Base-by-base conservation (phyloP, 202 grass and related monocot genomes). In the Panicum virgatum region DNA sequence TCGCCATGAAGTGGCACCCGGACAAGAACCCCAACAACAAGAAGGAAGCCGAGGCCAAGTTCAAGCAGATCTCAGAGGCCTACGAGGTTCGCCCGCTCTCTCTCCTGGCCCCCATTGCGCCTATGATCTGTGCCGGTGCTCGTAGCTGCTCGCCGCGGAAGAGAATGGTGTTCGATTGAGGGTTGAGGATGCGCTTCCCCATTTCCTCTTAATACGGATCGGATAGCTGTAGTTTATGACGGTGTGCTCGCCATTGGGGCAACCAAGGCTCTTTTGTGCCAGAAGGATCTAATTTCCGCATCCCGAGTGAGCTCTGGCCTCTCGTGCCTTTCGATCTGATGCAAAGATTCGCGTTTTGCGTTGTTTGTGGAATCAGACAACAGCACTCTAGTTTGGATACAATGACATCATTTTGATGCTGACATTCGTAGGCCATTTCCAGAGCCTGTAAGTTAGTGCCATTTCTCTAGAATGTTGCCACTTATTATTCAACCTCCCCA, bases 1-100 rank as follows among this genome's bases (percentile, higher is more conserved):
- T 93, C 71, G 94, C 94, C 86, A 97, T 97, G 94, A 91, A 78
- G 46, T 97, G 94, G 90, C 94, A 97, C 69, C 94, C 90, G 19
- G 93, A 96, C 32, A 97, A 97, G 86, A 97, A 97, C 61, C 94
- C 88, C 54, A 87, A 58, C 57, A 86, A 78, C 73, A 97, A 97
- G 88, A 89, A 93, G 65, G 91, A 93, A 15, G 91, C 94, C 5
- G 94, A 97, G 81, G 89, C 94, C 54, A 97, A 90, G 85, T 97
- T 97, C 87, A 97, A 97, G 80, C 75, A 97, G 91, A 93, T 97
- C 71, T 90, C 94, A 15, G 94, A 97, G 80, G 91, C 89, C 39
- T 97, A 97, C 39, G 94, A 97, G 84, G 94, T 91, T 76, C 32
- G 53, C 37, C 0, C 39, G 3, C 38, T 40, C 23, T 60, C 3